Evolutionary conservation across 495 filamentous ascomycete genomes (phyloP).

Genomic region (Pseudevernia furfuracea): DNA sequence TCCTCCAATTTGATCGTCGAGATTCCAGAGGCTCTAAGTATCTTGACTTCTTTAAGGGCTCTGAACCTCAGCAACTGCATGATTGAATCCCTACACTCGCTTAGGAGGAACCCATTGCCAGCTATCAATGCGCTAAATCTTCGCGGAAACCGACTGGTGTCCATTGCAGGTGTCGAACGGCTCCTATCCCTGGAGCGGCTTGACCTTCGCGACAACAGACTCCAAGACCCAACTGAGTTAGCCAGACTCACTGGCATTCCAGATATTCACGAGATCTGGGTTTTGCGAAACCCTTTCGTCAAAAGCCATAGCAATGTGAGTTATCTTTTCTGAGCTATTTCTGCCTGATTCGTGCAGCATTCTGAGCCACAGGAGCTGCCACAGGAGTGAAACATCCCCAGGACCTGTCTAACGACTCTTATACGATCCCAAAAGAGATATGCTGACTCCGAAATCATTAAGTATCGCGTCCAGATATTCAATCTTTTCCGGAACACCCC

Average conservation of each 20-base stretch:
- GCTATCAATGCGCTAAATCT: constrained; percentile 92
- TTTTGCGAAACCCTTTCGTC: constrained; percentile 81
- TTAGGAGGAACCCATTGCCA: constrained; percentile 77
- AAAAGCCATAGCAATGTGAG: constrained; percentile 61
- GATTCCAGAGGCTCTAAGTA: constrained; percentile 80
- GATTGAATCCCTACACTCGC: constrained; percentile 89
- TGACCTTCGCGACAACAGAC: constrained; percentile 84
- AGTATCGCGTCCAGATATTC: constrained; percentile 82
- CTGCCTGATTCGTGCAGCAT: too few relatives aligned
- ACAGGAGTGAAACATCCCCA: too few relatives aligned
- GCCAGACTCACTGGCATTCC: constrained; percentile 84
- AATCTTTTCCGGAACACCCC: constrained; percentile 92
- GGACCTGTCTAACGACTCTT: too few relatives aligned
- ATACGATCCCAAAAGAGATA: neutral
- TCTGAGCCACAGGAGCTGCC: too few relatives aligned
- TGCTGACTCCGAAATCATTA: neutral
- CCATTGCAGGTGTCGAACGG: constrained; percentile 84
- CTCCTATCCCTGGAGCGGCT: constrained; percentile 80
- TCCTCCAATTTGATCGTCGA: constrained; percentile 86
- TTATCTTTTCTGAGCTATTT: neutral
- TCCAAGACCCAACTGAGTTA: constrained; percentile 84
- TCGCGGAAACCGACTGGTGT: constrained; percentile 77
- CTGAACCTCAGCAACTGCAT: constrained; percentile 93
- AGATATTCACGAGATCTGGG: constrained; percentile 85
- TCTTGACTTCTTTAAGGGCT: constrained; percentile 71